These are phyloP conservation scores for Aspergillus incahuasiensis DNA, from an alignment of 495 filamentous ascomycete genomes.

Conservation along the genomic window DNA sequence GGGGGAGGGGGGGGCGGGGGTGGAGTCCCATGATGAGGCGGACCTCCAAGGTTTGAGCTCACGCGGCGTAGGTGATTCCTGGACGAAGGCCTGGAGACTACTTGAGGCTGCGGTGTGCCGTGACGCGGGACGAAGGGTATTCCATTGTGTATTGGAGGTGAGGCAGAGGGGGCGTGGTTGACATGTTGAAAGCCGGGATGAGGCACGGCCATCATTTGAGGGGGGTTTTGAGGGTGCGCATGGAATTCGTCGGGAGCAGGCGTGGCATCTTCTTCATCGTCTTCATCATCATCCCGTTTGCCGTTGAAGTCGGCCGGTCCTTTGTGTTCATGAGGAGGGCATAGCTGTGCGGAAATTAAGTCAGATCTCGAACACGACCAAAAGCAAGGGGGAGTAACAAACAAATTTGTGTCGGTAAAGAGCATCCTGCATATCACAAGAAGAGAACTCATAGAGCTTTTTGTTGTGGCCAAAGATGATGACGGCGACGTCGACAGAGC, in stretches of 20 bases:
- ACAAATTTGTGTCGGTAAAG: constrained; percentile 86
- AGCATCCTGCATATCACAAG: constrained; percentile 85
- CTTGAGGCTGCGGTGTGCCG: constrained; percentile 75
- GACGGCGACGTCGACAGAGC: constrained; percentile 96
- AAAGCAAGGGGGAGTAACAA: constrained; percentile 33
- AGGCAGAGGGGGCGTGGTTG: constrained; percentile 80
- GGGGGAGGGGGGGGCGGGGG: too few species aligned
- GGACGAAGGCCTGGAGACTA: constrained; percentile 73
- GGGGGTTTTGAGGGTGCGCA: constrained; percentile 43
- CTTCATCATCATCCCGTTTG: constrained; percentile 78
- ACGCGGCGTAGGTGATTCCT: constrained; percentile 71
- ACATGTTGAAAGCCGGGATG: constrained; percentile 73
- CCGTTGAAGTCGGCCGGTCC: constrained; percentile 88
- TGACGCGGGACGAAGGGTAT: constrained; percentile 66
- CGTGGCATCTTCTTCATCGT: constrained; percentile 66
- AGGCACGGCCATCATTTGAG: constrained; percentile 63
- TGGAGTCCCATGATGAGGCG: constrained; percentile 53
- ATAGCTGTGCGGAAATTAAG: constrained; percentile 56
- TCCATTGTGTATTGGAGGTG: constrained; percentile 83
- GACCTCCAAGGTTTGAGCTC: constrained; percentile 70
- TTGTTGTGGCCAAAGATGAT: constrained; percentile 98
- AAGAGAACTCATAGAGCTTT: constrained; percentile 97
- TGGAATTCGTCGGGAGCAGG: constrained; percentile 60
- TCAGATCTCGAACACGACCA: neutral
- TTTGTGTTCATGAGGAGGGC: constrained; percentile 91